These are phyloP conservation scores for Jackrogersella minutella DNA, from an alignment of 495 filamentous ascomycete species.

Conservation along the genomic window DNA sequence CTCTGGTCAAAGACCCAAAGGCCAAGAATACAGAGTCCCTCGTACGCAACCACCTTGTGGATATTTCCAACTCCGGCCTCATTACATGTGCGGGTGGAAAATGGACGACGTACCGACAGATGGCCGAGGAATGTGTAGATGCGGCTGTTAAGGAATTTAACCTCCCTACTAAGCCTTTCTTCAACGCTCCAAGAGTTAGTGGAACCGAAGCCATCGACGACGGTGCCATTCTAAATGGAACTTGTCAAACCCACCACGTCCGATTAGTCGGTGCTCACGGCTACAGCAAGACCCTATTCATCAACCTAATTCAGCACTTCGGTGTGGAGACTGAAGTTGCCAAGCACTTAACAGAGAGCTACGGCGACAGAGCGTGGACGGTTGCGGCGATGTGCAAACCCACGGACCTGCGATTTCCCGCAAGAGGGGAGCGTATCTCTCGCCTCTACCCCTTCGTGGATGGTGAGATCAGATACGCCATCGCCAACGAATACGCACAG, in stretches of 20 bases:
- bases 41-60: slow-evolving; percentile 93
- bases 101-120: slow-evolving; percentile 99
- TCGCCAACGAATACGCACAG: slow-evolving; percentile 92
- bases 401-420: slow-evolving; percentile 85
- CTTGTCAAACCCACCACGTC: slow-evolving; percentile 90
- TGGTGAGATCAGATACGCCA: slow-evolving; percentile 90
- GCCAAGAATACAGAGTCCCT: slow-evolving; percentile 93
- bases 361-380: slow-evolving; percentile 96
- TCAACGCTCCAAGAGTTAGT: slow-evolving; percentile 73
- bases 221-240: slow-evolving; percentile 78
- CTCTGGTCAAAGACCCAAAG: slow-evolving; percentile 92
- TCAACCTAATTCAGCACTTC: slow-evolving; percentile 97
- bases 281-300: slow-evolving; percentile 94
- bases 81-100: slow-evolving; percentile 97
- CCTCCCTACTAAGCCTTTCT: slow-evolving; percentile 67
- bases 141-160: slow-evolving; percentile 81
- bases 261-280: slow-evolving; percentile 93
- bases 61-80: slow-evolving; percentile 84
- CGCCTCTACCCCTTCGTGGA: slow-evolving; percentile 94
- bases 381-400: slow-evolving; percentile 85
- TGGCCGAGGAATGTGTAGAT: slow-evolving; percentile 97
- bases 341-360: slow-evolving; percentile 85
- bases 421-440: slow-evolving; percentile 83
- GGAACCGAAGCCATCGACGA: slow-evolving; percentile 81
- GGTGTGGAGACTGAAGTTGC: slow-evolving; percentile 96